Percentiles rank a stretch among this genome's conserved stretches.
Conservation (phyloP, 2,329 filamentous ascomycete species). For the Pseudogymnoascus sp. region DNA sequence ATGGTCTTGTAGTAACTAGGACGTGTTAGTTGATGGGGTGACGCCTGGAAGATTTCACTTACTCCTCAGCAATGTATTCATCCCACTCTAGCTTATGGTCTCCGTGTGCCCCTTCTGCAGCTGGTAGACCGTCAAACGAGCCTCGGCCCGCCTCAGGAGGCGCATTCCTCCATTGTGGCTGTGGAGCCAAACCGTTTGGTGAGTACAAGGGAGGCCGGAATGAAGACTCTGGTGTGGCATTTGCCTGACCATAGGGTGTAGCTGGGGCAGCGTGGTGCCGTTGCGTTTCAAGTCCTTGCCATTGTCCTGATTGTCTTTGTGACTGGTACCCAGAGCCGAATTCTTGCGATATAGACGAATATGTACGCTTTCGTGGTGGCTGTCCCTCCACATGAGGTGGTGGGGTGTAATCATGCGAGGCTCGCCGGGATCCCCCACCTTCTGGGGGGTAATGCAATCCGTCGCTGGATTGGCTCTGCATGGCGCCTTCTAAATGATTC, state of each 20-base stretch:
- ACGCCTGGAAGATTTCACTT: slow-evolving; percentile 15
- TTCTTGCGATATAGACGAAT: slow-evolving; percentile 39
- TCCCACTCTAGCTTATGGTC: slow-evolving; percentile 34
- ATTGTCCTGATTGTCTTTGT: slow-evolving; percentile 18
- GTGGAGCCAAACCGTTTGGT: slow-evolving; percentile 23
- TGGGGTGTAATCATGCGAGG: slow-evolving; percentile 45
- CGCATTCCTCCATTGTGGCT: slow-evolving; percentile 25
- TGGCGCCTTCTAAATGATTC: slow-evolving; percentile 71
- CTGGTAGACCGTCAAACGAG: slow-evolving; percentile 21
- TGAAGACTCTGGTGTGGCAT: background rate
- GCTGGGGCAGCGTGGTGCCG: slow-evolving; percentile 17
- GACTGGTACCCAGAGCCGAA: slow-evolving; percentile 33
- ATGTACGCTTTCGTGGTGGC: slow-evolving; percentile 38
- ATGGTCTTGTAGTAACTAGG: slow-evolving; percentile 53
- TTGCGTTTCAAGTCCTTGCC: slow-evolving; percentile 19
- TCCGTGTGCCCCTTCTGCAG: slow-evolving; percentile 19
- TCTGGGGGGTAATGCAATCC: slow-evolving; percentile 35
- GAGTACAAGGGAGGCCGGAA: slow-evolving; percentile 25
- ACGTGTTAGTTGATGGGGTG: slow-evolving; percentile 16
- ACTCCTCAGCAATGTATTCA: slow-evolving; percentile 35
- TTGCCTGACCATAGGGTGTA: slow-evolving; percentile 8
- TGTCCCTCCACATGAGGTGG: slow-evolving; percentile 32
- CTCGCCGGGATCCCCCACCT: slow-evolving; percentile 30
- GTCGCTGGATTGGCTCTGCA: slow-evolving; percentile 45
- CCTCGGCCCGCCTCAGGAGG: slow-evolving; percentile 20